Evolutionary conservation across 768 basidiomycete genomes (phyloP).

Genomic region (Porphyrellus cyaneotinctus): DNA sequence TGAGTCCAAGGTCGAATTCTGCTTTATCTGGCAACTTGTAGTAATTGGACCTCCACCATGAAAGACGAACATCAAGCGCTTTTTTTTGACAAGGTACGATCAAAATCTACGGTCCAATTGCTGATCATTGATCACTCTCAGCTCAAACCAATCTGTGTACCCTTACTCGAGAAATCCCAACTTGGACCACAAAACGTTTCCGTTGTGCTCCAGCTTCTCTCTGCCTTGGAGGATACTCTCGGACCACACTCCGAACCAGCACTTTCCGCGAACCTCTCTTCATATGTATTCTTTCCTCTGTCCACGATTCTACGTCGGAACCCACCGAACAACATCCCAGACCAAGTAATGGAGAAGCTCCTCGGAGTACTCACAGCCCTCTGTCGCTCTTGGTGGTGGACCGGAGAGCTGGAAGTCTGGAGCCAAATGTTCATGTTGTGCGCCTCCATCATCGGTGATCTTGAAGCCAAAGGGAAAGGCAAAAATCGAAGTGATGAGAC

Average conservation of each 20-base stretch:
- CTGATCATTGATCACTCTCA: conserved; percentile 12
- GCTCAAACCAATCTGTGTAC: conserved; percentile 76
- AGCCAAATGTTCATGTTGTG: conserved; percentile 81
- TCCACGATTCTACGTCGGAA: conserved; percentile 82
- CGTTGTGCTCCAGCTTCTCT: conserved; percentile 47
- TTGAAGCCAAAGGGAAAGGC: conserved; percentile 64
- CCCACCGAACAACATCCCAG: conserved; percentile 60
- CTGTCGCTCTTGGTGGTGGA: conserved; percentile 82
- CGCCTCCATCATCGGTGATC: conserved; percentile 57
- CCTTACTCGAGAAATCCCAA: conserved; percentile 67
- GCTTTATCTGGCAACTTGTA: too few relatives aligned
- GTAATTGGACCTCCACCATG: background rate
- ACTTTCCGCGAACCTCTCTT: conserved; percentile 59
- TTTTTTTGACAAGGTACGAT: conserved; percentile 42
- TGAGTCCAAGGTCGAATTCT: background rate
- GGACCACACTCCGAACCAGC: conserved; percentile 37
- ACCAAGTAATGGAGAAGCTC: conserved; percentile 74
- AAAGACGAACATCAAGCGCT: conserved; percentile 25
- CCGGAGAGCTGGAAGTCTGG: conserved; percentile 69
- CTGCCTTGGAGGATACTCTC: conserved; percentile 48
- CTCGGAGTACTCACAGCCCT: conserved; percentile 56
- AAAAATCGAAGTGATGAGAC: conserved; percentile 78
- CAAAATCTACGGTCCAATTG: background rate
- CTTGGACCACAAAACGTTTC: conserved; percentile 54
- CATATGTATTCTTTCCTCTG: conserved; percentile 85